Conservation (phyloP, 306 rosid species). For the Ceratonia siliqua region DNA sequence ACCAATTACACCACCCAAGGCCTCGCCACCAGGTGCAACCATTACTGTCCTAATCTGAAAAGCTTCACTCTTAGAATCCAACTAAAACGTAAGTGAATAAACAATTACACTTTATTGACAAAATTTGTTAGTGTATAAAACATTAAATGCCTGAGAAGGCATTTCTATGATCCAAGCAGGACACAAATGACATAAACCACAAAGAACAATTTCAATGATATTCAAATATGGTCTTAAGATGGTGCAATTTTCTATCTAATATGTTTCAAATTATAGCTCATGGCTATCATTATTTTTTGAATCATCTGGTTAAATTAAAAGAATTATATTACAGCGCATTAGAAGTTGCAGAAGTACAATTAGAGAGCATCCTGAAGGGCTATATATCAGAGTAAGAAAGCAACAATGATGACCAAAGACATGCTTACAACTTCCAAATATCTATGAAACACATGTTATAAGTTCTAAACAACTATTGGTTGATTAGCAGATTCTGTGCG, state of each 20-base stretch:
- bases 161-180: neutral
- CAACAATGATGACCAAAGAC: slow-evolving; percentile 3
- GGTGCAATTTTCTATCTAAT: neutral
- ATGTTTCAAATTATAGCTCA: slow-evolving; percentile 11
- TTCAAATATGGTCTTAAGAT: slow-evolving; percentile 20
- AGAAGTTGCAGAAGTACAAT: neutral
- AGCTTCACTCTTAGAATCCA: slow-evolving; percentile 31
- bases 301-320: neutral
- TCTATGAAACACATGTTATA: slow-evolving; percentile 1
- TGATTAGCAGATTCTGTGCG: neutral
- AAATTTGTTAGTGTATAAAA: slow-evolving; percentile 1
- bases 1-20: slow-evolving; percentile 87
- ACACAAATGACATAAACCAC: slow-evolving; percentile 6
- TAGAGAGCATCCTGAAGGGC: slow-evolving; percentile 27
- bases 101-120: neutral
- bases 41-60: slow-evolving; percentile 92
- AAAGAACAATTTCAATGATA: neutral
- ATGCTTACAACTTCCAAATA: slow-evolving; percentile 7
- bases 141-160: neutral
- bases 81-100: neutral
- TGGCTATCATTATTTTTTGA: neutral
- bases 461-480: neutral
- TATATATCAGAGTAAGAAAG: neutral
- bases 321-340: neutral
- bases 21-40: slow-evolving; percentile 98